Evolutionary conservation across 139 green algal genomes (phyloP), one percentile per base, ranked within the genome.

Genomic region (Micractinium conductrix): DNA sequence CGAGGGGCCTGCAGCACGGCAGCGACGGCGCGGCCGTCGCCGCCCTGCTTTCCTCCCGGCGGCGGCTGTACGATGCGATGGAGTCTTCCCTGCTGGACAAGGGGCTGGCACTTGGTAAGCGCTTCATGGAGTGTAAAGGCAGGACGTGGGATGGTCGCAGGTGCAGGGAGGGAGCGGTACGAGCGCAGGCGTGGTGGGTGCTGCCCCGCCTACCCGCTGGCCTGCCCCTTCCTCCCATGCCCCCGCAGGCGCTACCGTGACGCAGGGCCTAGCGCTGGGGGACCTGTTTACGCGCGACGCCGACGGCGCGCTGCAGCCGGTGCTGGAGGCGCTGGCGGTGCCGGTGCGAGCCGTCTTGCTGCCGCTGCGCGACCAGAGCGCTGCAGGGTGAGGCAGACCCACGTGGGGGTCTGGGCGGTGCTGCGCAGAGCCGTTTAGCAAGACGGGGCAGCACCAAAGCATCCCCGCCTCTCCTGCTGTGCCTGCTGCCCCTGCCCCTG

Each of bases 301-400:
- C 5, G 78, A 44, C 33, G 53, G 48, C 28, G 40, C 37, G 37
- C 28, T 83, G 55, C 35, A n/a, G 35, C 80, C 85, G 14, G 79
- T 87, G 68, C 45, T 90, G 70, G 35, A n/a, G 22, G 14, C 19
- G 38, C 69, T 87, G 69, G 74, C 82, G 12, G 81, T 90, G 44
- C 88, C 88, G 7, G 91, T 94, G 45, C 85, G 92, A 2, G 91
- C 89, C 14, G 86, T 94, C 50, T 90, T 95, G 63, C 70, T 93
- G 73, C 91, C 91, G 4, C 55, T 95, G 35, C 70, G 80, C 0
- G 89, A 94, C 42, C 12, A 40, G 0, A 68, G 53, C 44, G 88
- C 81, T 2, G 67, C 86, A 0, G 26, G 16, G 48, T 75, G 63
- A 75, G 79, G 38, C 17, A 58, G 16, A 8, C 60, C 8, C 60